phyloP scores from a whole-genome alignment of 2,329 filamentous ascomycete species.

The Thielaviopsis ethacetica region DNA sequence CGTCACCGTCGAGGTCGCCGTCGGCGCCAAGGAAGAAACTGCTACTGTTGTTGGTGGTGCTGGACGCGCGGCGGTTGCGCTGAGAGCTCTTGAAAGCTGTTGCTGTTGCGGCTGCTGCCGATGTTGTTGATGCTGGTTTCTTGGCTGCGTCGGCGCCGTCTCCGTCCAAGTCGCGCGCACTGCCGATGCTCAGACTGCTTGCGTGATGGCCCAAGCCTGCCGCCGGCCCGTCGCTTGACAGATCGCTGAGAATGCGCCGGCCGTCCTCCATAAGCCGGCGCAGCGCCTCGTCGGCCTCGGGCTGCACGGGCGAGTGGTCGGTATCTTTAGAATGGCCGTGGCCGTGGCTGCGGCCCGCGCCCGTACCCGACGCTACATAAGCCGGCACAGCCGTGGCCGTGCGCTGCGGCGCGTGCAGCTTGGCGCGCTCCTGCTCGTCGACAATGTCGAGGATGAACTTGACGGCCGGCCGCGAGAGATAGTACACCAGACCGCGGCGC shows the following conservation, averaged over 20 bases:
- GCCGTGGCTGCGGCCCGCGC: not conserved
- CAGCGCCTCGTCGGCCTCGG: constrained; percentile 67
- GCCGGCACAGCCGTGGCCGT: constrained; percentile 3
- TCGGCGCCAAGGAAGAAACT: constrained; percentile 4
- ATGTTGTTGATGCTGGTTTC: not conserved
- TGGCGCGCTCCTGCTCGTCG: constrained; percentile 73
- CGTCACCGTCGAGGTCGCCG: constrained; percentile 17
- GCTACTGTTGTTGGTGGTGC: not conserved
- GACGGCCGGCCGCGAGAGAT: constrained; percentile 84
- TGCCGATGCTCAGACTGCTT: constrained; percentile 6
- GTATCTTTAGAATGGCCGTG: not conserved
- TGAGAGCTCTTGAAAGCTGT: not conserved
- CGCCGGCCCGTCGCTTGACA: not conserved
- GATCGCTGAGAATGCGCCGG: constrained; percentile 56
- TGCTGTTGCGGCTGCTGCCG: not conserved
- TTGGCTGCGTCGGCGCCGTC: not conserved
- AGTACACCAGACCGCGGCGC: constrained; percentile 90
- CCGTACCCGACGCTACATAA: constrained; percentile 9
- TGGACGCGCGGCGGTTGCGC: constrained; percentile 3
- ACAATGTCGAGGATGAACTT: constrained; percentile 98
- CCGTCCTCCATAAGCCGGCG: constrained; percentile 73
- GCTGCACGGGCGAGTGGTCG: constrained; percentile 1
- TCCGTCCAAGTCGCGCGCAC: constrained; percentile 3
- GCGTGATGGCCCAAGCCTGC: constrained; percentile 2
- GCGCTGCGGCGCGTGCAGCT: constrained; percentile 19